Conservation (phyloP, 768 basidiomycete species). For the Russula lepida region DNA sequence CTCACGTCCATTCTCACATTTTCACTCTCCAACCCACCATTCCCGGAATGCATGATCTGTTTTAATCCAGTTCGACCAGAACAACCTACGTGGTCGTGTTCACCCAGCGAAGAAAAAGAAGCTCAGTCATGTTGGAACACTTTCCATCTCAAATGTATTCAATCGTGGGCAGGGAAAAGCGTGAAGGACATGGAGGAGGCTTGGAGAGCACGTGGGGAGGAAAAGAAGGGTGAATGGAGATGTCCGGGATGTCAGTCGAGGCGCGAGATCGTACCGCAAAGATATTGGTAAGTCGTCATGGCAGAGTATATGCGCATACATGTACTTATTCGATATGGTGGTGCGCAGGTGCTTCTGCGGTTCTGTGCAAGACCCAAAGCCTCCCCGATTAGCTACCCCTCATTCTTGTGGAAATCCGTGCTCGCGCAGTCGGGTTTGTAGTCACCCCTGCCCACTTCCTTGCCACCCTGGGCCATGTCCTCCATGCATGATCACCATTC, state of each 20-base stretch:
- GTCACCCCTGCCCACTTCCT: conserved; percentile 71
- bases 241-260: conserved; percentile 91
- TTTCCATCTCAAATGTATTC: conserved; percentile 86
- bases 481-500: conserved; percentile 76
- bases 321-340: not conserved
- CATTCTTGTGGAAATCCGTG: conserved; percentile 73
- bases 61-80: conserved; percentile 71
- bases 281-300: conserved; percentile 52
- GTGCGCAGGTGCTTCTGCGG: conserved; percentile 74
- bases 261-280: conserved; percentile 53
- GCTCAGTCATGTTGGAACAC: conserved; percentile 80
- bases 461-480: conserved; percentile 98
- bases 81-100: conserved; percentile 85
- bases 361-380: conserved; percentile 62
- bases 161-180: conserved; percentile 79
- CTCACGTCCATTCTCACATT: conserved; percentile 67
- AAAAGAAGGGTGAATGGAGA: conserved; percentile 71
- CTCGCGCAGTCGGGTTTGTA: conserved; percentile 53
- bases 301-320: not conserved
- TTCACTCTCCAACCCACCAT: conserved; percentile 59
- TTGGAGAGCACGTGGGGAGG: conserved; percentile 63
- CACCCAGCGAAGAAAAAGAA: conserved; percentile 33
- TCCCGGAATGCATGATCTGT: conserved; percentile 76
- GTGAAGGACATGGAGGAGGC: conserved; percentile 66
- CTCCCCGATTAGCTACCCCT: conserved; percentile 58